These are phyloP conservation scores for Fagus sylvatica DNA, from an alignment of 306 rosid species.

Conservation along the genomic window DNA sequence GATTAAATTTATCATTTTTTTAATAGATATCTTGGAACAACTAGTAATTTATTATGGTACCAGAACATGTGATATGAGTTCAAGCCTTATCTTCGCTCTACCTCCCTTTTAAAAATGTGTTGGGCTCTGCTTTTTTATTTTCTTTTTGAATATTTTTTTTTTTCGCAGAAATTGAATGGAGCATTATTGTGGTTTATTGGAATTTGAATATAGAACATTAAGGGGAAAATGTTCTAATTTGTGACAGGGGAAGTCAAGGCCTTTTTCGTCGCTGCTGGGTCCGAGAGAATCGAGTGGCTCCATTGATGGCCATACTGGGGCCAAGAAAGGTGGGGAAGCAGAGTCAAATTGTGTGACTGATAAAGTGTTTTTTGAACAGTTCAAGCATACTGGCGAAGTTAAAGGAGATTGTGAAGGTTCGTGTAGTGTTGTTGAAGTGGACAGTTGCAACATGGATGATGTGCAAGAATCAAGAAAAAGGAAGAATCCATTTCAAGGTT, in stretches of 20 bases:
- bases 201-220: slow-evolving; percentile 1
- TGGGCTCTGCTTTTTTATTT: background rate
- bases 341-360: slow-evolving; percentile 32
- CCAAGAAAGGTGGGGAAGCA: slow-evolving; percentile 34
- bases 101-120: too few relatives aligned
- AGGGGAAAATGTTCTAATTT: background rate
- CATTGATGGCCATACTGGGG: slow-evolving; percentile 22
- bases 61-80: too few relatives aligned
- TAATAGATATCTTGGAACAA: too few relatives aligned
- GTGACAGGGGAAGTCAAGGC: slow-evolving; percentile 66
- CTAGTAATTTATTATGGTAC: too few relatives aligned
- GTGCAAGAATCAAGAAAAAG: slow-evolving; percentile 62
- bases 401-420: slow-evolving; percentile 31
- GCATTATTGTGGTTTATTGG: background rate
- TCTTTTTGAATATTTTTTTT: background rate
- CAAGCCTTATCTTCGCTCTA: too few relatives aligned
- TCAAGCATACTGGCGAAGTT: slow-evolving; percentile 51
- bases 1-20: too few relatives aligned
- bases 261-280: slow-evolving; percentile 61
- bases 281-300: slow-evolving; percentile 25
- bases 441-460: slow-evolving; percentile 26
- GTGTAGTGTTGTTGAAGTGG: slow-evolving; percentile 37
- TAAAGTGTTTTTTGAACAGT: slow-evolving; percentile 54
- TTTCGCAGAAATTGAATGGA: background rate
- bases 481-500: slow-evolving; percentile 57